Evolutionary conservation across 768 basidiomycete genomes (phyloP).

Genomic region (Xerocomellus dryophilus): DNA sequence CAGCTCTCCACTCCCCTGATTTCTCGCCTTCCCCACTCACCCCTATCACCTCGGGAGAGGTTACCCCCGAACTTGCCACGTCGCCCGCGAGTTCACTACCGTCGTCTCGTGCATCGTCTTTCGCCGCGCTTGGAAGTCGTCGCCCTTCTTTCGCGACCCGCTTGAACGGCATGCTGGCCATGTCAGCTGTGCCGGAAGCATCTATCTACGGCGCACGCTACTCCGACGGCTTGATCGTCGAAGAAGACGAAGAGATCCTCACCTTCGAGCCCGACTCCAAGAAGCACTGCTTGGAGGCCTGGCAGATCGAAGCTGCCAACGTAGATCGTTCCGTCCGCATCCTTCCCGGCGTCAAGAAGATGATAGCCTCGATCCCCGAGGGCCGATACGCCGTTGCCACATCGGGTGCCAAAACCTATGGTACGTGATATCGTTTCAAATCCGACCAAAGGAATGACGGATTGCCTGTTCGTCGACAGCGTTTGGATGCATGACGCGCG

Average conservation of each 20-base stretch:
- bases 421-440: slow-evolving; percentile 33
- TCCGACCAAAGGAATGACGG: background rate
- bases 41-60: slow-evolving; percentile 32
- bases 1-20: slow-evolving; percentile 24
- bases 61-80: slow-evolving; percentile 41
- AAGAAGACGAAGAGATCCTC: slow-evolving; percentile 36
- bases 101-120: slow-evolving; percentile 44
- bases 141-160: slow-evolving; percentile 48
- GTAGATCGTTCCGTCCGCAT: slow-evolving; percentile 67
- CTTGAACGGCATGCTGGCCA: slow-evolving; percentile 40
- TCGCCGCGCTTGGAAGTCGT: slow-evolving; percentile 33
- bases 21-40: slow-evolving; percentile 8
- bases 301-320: slow-evolving; percentile 53
- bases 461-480: slow-evolving; percentile 32
- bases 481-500: slow-evolving; percentile 66
- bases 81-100: slow-evolving; percentile 40
- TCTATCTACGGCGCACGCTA: slow-evolving; percentile 20
- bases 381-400: slow-evolving; percentile 73
- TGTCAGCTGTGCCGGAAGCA: slow-evolving; percentile 34
- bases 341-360: slow-evolving; percentile 62
- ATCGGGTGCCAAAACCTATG: slow-evolving; percentile 69
- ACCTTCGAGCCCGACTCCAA: slow-evolving; percentile 25
- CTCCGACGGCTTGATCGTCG: slow-evolving; percentile 31
- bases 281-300: slow-evolving; percentile 42
- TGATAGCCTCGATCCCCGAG: slow-evolving; percentile 64